Conservation (phyloP, 2,329 filamentous ascomycete genomes). For the Neoarthrinium moseri region DNA sequence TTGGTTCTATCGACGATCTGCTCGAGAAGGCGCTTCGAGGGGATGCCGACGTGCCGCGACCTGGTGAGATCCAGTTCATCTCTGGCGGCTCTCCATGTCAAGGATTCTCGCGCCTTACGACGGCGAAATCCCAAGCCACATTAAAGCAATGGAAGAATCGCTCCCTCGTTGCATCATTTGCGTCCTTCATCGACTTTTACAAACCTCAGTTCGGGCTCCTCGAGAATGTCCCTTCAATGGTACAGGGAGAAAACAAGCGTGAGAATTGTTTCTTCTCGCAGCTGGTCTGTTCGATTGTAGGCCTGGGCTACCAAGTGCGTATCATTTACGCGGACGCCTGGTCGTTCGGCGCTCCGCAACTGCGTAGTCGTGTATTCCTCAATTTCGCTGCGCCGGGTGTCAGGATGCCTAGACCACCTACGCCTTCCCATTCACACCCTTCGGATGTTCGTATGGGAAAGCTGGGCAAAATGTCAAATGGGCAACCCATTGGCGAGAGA, state of each 20-base stretch:
- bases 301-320: slow-evolving; percentile 73
- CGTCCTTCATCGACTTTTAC: slow-evolving; percentile 72
- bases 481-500: slow-evolving; percentile 57
- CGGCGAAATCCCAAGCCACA: slow-evolving; percentile 45
- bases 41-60: slow-evolving; percentile 45
- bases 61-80: slow-evolving; percentile 68
- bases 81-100: slow-evolving; percentile 76
- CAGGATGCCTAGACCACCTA: slow-evolving; percentile 53
- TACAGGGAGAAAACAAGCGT: slow-evolving; percentile 43
- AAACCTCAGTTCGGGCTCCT: slow-evolving; percentile 72
- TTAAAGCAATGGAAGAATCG: slow-evolving; percentile 64
- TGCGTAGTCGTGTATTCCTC: slow-evolving; percentile 67
- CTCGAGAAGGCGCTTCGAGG: slow-evolving; percentile 56
- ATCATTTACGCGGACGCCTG: slow-evolving; percentile 69
- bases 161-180: slow-evolving; percentile 75
- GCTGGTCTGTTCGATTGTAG: slow-evolving; percentile 69
- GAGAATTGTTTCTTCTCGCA: slow-evolving; percentile 70
- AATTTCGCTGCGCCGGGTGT: slow-evolving; percentile 67
- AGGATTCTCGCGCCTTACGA: slow-evolving; percentile 68
- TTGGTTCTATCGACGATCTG: slow-evolving; percentile 72
- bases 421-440: slow-evolving; percentile 63
- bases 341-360: slow-evolving; percentile 65
- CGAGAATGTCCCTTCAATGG: slow-evolving; percentile 73
- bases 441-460: slow-evolving; percentile 22
- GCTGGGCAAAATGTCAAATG: slow-evolving; percentile 60